These are phyloP conservation scores for Ascochyta clinopodiicola DNA, from an alignment of 2,329 filamentous ascomycete genomes.

Conservation along the genomic window DNA sequence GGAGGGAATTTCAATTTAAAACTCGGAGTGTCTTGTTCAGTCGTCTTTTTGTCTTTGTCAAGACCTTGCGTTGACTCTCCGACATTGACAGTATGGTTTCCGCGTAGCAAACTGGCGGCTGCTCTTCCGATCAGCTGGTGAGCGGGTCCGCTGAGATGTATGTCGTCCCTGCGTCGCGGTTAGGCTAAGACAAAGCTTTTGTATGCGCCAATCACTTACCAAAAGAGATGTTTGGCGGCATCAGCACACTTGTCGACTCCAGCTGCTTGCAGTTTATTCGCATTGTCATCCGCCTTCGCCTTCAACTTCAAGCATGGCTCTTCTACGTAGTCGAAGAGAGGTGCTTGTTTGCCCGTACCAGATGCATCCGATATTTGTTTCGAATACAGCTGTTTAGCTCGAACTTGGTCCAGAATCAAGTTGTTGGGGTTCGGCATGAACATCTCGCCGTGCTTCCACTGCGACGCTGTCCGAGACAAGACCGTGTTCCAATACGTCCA, in stretches of 20 bases:
- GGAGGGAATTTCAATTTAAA: slow-evolving; percentile 44
- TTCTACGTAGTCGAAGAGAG: slow-evolving; percentile 44
- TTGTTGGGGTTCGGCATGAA: slow-evolving; percentile 44
- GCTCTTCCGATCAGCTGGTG: slow-evolving; percentile 47
- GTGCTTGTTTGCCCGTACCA: slow-evolving; percentile 40
- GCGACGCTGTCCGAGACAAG: slow-evolving; percentile 35
- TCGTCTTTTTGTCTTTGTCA: slow-evolving; percentile 20
- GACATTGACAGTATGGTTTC: slow-evolving; percentile 40
- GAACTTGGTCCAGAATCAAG: slow-evolving; percentile 45
- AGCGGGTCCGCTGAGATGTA: slow-evolving; percentile 44
- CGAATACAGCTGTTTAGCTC: slow-evolving; percentile 41
- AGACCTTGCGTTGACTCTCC: slow-evolving; percentile 16
- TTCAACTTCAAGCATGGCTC: slow-evolving; percentile 40
- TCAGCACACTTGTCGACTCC: slow-evolving; percentile 39
- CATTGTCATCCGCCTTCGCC: slow-evolving; percentile 18
- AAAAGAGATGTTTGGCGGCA: slow-evolving; percentile 44
- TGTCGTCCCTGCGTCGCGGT: slow-evolving; percentile 42
- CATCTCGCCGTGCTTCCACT: slow-evolving; percentile 41
- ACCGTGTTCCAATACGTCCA: slow-evolving; percentile 46
- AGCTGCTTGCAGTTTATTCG: slow-evolving; percentile 35
- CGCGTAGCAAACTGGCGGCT: slow-evolving; percentile 41
- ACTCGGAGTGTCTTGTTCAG: slow-evolving; percentile 18
- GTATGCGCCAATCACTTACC: slow-evolving; percentile 35
- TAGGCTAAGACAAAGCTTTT: slow-evolving; percentile 44
- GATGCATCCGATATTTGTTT: slow-evolving; percentile 41